Conservation (phyloP, 371 early-diverging fungal genomes). For the Entomophthora muscae region DNA sequence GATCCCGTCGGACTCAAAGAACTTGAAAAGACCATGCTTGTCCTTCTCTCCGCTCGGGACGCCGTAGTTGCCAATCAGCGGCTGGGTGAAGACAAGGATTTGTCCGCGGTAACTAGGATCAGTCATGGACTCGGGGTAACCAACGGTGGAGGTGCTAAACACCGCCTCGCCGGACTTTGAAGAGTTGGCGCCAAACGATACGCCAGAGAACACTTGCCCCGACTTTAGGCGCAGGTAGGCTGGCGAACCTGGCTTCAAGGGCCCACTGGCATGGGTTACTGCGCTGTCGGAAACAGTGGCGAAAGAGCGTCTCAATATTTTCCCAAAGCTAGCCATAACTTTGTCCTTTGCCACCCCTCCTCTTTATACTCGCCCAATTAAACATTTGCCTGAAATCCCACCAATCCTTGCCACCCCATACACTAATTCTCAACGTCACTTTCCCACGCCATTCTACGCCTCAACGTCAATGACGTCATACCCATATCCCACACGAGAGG, state of each 20-base stretch:
- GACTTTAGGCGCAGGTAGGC: slow-evolving; percentile 55
- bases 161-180: slow-evolving; percentile 53
- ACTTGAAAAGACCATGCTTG: slow-evolving; percentile 54
- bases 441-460: no score
- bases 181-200: slow-evolving; percentile 50
- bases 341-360: no score
- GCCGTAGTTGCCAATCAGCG: slow-evolving; percentile 76
- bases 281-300: slow-evolving; percentile 25
- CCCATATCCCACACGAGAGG: no score
- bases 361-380: no score
- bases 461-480: no score
- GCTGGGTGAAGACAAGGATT: slow-evolving; percentile 66
- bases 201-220: slow-evolving; percentile 54
- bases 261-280: slow-evolving; percentile 13
- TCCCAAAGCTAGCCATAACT: no score
- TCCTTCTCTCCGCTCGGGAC: slow-evolving; percentile 63
- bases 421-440: no score
- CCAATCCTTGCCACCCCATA: no score
- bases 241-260: slow-evolving; percentile 17
- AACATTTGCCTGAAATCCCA: no score
- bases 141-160: slow-evolving; percentile 83
- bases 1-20: slow-evolving; percentile 72
- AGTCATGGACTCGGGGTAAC: slow-evolving; percentile 78
- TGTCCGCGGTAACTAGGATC: slow-evolving; percentile 74
- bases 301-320: no score